Conservation (phyloP, 139 green algal genomes). For the Haematococcus lacustris region DNA sequence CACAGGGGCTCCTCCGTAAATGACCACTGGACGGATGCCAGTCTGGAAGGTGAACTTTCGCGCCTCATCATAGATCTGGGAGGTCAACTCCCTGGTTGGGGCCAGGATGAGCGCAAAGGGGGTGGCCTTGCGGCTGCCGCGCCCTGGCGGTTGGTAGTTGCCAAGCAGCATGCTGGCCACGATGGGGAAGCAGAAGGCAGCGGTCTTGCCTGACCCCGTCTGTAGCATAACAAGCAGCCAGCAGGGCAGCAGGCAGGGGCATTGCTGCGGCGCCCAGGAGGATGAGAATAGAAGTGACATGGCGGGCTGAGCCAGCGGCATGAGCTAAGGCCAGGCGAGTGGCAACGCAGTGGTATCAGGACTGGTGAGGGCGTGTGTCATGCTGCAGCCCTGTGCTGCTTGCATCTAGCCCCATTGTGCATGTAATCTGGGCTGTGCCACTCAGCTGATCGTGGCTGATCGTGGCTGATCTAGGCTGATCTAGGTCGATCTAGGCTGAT, state of each 20-base stretch:
- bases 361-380: not conserved
- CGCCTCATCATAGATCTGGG: constrained; percentile 89
- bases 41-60: constrained; percentile 94
- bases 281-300: too few relatives aligned
- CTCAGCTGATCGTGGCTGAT: too few relatives aligned
- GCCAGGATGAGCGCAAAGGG: constrained; percentile 85
- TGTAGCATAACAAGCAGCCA: too few relatives aligned
- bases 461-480: too few relatives aligned
- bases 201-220: constrained; percentile 97
- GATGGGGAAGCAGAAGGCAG: constrained; percentile 98
- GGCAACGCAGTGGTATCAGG: too few relatives aligned
- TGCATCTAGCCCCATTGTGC: too few relatives aligned
- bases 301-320: too few relatives aligned
- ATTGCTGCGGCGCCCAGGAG: too few relatives aligned
- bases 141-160: constrained; percentile 43
- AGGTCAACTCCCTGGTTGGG: constrained; percentile 89
- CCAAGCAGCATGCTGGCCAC: constrained; percentile 77
- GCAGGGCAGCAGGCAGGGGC: too few relatives aligned
- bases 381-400: not conserved
- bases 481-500: too few relatives aligned
- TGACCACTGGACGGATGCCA: constrained; percentile 79
- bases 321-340: too few relatives aligned
- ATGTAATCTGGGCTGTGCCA: too few relatives aligned
- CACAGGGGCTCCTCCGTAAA: constrained; percentile 93
- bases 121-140: constrained; percentile 71